Evolutionary conservation across 257 asterid species (phyloP), one percentile per base, ranked within the genome.

Genomic region (Thymus quinquecostatus): DNA sequence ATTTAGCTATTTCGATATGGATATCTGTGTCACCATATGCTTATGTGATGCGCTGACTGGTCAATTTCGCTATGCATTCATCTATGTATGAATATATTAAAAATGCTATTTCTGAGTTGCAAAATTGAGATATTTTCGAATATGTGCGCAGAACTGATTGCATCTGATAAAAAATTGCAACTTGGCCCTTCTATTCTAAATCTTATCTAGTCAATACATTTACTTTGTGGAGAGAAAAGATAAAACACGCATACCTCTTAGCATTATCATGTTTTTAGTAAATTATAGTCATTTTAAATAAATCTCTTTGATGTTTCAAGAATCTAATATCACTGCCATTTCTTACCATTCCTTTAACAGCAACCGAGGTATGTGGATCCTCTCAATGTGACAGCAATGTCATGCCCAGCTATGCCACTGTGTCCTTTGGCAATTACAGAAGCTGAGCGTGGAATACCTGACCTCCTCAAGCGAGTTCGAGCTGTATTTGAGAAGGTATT

Each of bases 401-500:
- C 99, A 5, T 94, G 99, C 89, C 99, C 97, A 51, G 99, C 99
- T 48, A 84, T 94, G 44, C 99, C 99, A 8, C 88, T 94, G 47
- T 94, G 99, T 75, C 90, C 99, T 64, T 82, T 94, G 80, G 99
- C 99, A 75, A 78, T 91, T 59, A 79, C 98, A 50, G 99, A 94
- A 91, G 99, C 99, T 57, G 99, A 94, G 75, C 98, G 99, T 68
- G 99, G 99, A 70, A 84, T 86, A 58, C 99, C 99, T 10, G 98
- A 82, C 75, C 77, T 91, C 74, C 97, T 94, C 63, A 91, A 94
- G 88, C 90, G 99, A 14, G 85, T 89, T 70, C 85, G 99, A 66
- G 90, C 92, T 60, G 83, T 86, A 30, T 94, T 94, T 73, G 97
- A 88, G 71, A 94, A 81, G 89, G 99, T 94, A 82, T 13, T 65